Conservation (phyloP, 768 basidiomycete genomes). For the Mycena capillaripes region DNA sequence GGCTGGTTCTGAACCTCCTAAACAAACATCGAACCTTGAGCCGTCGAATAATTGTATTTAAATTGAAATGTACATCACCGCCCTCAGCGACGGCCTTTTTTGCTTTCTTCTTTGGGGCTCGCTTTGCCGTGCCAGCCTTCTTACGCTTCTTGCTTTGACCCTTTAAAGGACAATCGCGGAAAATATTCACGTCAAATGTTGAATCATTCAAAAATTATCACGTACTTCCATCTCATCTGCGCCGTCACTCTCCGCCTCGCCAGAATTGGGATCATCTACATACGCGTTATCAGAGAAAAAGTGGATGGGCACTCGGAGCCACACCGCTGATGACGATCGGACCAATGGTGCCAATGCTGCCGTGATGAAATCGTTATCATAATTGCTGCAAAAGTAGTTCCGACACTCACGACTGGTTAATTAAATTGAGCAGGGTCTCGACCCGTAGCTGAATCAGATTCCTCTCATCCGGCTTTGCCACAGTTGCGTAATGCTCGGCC, state of each 20-base stretch:
- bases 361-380: not conserved
- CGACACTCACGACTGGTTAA: conserved; percentile 6
- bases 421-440: conserved; percentile 3
- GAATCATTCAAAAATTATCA: not conserved
- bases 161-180: not conserved
- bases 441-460: conserved; percentile 14
- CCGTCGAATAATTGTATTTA: not conserved
- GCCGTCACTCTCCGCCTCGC: not conserved
- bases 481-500: conserved; percentile 16
- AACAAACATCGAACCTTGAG: not conserved
- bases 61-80: conserved; percentile 11
- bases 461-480: not conserved
- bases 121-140: not conserved
- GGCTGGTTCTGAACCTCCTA: not conserved
- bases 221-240: not conserved
- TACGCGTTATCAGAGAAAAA: not conserved
- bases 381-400: not conserved
- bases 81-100: not conserved
- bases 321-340: not conserved
- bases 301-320: not conserved
- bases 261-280: not conserved
- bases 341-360: not conserved
- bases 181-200: not conserved
- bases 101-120: not conserved
- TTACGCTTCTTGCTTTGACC: conserved; percentile 1